phyloP scores from a whole-genome alignment of 2,329 filamentous ascomycete species.

The Apiospora marii region DNA sequence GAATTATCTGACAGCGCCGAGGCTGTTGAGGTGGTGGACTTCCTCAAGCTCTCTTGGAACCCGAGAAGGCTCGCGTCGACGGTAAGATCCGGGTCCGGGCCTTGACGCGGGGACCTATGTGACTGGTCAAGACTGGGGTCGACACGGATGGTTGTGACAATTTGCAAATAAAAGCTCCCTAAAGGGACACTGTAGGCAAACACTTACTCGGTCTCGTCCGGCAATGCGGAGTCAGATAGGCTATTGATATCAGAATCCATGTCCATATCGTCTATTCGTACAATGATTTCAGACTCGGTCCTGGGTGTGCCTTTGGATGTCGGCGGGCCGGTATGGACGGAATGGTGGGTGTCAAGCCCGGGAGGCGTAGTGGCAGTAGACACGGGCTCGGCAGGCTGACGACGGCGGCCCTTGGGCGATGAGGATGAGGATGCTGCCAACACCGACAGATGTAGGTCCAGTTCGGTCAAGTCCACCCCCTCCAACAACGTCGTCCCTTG shows the following conservation, averaged over 20 bases:
- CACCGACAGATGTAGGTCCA: constrained; percentile 40
- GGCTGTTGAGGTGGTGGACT: constrained; percentile 61
- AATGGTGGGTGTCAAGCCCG: constrained; percentile 33
- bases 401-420: constrained; percentile 29
- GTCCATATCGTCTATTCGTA: constrained; percentile 41
- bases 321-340: constrained; percentile 32
- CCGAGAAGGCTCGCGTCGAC: constrained; percentile 42
- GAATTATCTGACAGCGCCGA: constrained; percentile 62
- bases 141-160: not conserved
- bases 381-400: constrained; percentile 32
- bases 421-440: constrained; percentile 26
- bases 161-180: not conserved
- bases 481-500: constrained; percentile 36
- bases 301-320: constrained; percentile 37
- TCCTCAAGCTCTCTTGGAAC: constrained; percentile 37
- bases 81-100: constrained; percentile 41
- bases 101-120: constrained; percentile 33
- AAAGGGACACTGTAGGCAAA: not conserved
- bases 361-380: constrained; percentile 28
- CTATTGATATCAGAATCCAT: constrained; percentile 31
- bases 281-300: constrained; percentile 43
- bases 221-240: constrained; percentile 32
- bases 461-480: constrained; percentile 40
- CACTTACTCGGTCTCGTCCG: constrained; percentile 38
- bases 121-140: constrained; percentile 32